Evolutionary conservation across 1,284 basidiomycete genomes (phyloP).

Genomic region (Ganoderma resinaceum): DNA sequence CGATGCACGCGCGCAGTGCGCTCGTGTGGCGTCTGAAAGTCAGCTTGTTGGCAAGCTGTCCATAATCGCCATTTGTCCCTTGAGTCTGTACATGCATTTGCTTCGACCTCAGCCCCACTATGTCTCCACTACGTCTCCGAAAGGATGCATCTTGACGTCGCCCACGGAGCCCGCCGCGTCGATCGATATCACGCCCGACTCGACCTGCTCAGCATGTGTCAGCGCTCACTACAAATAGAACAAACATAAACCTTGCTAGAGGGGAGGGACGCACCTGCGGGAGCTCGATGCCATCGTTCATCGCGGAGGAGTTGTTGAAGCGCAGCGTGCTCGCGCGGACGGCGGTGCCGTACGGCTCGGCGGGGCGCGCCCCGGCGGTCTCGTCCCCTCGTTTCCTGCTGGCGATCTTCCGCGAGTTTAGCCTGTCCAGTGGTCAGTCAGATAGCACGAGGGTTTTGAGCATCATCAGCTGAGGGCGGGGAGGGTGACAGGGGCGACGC

Average conservation of each 20-base stretch:
- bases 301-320: neutral
- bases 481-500: neutral
- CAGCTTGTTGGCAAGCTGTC: no score
- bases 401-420: neutral
- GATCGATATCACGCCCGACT: neutral
- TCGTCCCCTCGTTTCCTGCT: neutral
- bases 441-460: no score
- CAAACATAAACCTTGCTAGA: no score
- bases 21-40: no score
- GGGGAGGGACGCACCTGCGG: neutral
- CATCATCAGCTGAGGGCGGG: neutral
- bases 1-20: no score
- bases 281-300: neutral
- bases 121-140: neutral
- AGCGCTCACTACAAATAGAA: neutral
- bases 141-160: neutral
- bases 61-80: no score
- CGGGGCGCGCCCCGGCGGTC: neutral
- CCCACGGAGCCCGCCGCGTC: neutral
- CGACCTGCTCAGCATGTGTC: neutral
- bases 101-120: no score
- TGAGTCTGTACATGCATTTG: no score
- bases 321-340: constrained; percentile 1
- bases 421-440: no score
- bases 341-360: neutral